These are phyloP conservation scores for Aspergillus sp. DNA, from an alignment of 2,329 filamentous ascomycete species.

Conservation along the genomic window DNA sequence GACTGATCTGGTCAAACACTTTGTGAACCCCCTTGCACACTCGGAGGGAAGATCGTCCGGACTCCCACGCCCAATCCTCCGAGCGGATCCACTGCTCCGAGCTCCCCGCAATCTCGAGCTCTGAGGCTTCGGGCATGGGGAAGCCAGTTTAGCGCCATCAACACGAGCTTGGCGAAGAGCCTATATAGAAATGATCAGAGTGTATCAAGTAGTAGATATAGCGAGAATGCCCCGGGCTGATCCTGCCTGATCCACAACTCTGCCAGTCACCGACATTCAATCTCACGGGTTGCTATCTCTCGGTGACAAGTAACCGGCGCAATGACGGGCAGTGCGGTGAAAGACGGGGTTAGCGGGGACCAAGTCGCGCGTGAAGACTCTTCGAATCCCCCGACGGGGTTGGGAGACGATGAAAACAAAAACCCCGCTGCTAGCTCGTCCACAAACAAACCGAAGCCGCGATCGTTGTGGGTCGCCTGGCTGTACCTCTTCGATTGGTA, in stretches of 20 bases:
- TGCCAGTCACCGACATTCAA: no score
- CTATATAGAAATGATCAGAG: no score
- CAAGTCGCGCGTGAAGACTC: background rate
- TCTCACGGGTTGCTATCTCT: no score
- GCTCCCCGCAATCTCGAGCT: slow-evolving; percentile 1
- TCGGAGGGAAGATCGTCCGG: slow-evolving; percentile 3
- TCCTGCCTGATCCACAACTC: no score
- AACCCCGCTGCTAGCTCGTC: slow-evolving; percentile 4
- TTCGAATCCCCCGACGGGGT: background rate
- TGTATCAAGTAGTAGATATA: no score
- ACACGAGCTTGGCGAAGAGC: no score
- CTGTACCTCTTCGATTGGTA: slow-evolving; percentile 16
- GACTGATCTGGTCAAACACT: no score
- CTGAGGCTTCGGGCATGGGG: background rate
- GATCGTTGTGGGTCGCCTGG: slow-evolving; percentile 16
- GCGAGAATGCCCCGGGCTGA: no score
- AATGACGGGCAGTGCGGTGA: background rate
- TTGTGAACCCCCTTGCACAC: background rate
- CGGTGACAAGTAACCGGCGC: background rate
- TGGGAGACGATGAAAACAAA: slow-evolving; percentile 10
- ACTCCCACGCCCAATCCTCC: background rate
- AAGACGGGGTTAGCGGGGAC: background rate
- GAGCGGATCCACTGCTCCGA: background rate
- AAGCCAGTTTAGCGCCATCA: background rate
- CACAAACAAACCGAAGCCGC: slow-evolving; percentile 6